These are phyloP conservation scores for Paecilomyces fulvus DNA, from an alignment of 2,329 filamentous ascomycete genomes.

Conservation along the genomic window DNA sequence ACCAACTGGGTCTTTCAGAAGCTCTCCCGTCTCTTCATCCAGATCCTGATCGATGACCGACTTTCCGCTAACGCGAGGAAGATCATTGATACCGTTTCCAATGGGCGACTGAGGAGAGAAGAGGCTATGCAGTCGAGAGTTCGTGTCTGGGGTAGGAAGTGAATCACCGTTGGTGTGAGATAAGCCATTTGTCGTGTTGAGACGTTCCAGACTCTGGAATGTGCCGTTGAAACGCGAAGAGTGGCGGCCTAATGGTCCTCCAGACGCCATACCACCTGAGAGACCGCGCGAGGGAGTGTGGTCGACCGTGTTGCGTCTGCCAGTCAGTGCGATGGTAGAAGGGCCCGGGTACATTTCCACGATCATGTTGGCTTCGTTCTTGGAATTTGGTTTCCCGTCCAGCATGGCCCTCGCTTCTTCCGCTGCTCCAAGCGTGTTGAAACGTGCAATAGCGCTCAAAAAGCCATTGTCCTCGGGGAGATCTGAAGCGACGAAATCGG, in stretches of 20 bases:
- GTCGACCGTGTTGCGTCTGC: constrained; percentile 48
- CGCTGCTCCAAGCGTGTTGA: constrained; percentile 49
- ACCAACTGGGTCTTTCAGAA: constrained; percentile 55
- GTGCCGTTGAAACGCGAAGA: constrained; percentile 54
- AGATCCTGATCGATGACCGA: constrained; percentile 56
- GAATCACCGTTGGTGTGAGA: constrained; percentile 43
- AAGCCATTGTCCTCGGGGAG: constrained; percentile 49
- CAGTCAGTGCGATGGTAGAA: constrained; percentile 19
- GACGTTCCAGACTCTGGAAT: constrained; percentile 51
- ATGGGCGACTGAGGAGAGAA: constrained; percentile 56
- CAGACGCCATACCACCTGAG: constrained; percentile 21
- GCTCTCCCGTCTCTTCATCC: constrained; percentile 54
- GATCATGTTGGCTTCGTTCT: constrained; percentile 51
- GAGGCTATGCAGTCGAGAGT: constrained; percentile 44
- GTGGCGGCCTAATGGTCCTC: constrained; percentile 41
- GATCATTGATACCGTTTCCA: constrained; percentile 45
- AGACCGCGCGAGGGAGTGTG: constrained; percentile 28
- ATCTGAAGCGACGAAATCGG: constrained; percentile 48
- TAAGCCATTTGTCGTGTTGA: constrained; percentile 41
- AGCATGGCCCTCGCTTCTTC: constrained; percentile 52
- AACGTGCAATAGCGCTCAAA: constrained; percentile 50
- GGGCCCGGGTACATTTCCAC: constrained; percentile 45
- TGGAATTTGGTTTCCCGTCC: constrained; percentile 54
- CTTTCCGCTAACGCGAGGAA: constrained; percentile 49
- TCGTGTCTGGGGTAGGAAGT: constrained; percentile 43